Evolutionary conservation across 2,329 filamentous ascomycete species (phyloP), one percentile per base, ranked within the genome.

Genomic region (Orbilia blumenaviensis): DNA sequence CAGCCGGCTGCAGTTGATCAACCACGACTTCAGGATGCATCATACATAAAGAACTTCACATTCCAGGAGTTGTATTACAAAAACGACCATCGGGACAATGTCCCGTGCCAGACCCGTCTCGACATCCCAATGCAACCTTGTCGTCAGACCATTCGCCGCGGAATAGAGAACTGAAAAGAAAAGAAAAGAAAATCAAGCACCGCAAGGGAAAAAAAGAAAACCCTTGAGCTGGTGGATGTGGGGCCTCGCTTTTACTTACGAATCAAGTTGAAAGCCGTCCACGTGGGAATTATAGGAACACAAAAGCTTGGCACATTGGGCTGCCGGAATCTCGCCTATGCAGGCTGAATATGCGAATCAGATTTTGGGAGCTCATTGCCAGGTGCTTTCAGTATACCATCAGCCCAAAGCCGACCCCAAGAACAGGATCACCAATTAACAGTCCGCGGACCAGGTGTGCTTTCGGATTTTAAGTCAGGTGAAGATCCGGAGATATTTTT

Each of bases 241-340:
- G 71, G 62, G 62, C 64, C 50, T 76, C 56, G 58, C 58, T 68
- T 76, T 69, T 21, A 7, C 58, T 52, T 60, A 66, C 72, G 72
- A 76, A 76, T 76, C 72, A 76, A 41, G 41, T 64, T 36, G 29
- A 52, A 16, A n/a, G n/a, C 48, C 41, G n/a, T 63, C 72, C 72
- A 76, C 72, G 72, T 76, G 72, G 72, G 29, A 75, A 75, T 42
- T 41, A 29, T 46, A 52, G 34, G 61, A 67, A 36, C 32, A 50
- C 42, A 61, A 38, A 63, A 68, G 48, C 62, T 67, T 75, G 63
- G 71, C 71, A 38, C 46, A 12, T 64, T 68, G 52, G 62, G 62
- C 46, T 61, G 71, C 56, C 63, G 64, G 71, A 76, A 52, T 54
- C 72, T 69, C 72, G 72, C 64, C 64, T 69, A 69, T 76, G 72